Evolutionary conservation across 2,329 filamentous ascomycete genomes (phyloP), one percentile per base, ranked within the genome.

Genomic region (Aspergillus aculeatinus): DNA sequence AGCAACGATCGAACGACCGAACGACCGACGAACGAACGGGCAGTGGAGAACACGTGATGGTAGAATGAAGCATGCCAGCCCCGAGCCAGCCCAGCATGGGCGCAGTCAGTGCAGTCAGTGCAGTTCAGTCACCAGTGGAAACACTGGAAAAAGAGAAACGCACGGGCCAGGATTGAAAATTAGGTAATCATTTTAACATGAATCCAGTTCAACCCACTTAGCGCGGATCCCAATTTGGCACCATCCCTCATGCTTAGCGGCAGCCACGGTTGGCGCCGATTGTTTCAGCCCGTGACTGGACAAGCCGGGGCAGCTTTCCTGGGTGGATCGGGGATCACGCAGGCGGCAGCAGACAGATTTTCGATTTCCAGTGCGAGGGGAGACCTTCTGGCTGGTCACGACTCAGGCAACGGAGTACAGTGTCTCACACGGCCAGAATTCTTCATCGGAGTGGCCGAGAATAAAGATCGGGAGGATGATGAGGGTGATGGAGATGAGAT

Each of bases 41-140:
- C 39, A 44, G 64, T 64, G 64, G 60, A 62, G 65, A 62, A 54
- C 67, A 70, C 67, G 68, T 68, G 67, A 68, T 61, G 59, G 55
- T 16, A 12, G 33, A 35, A 12, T 35, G 33, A 35, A 35, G 14
- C 33, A 16, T 35, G 33, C 11, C 11, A 12, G 33, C 11, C 11
- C 11, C 11, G 33, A 35, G 33, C 33, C 33, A 12, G 33, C 27
- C 27, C 27, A 35, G 33, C 12, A 11, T 35, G 33, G 14, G 33
- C 10, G 11, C 5, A 35, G 33, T 16, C 33, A 19, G 39, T 23
- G 23, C 23, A 23, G 23, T 23, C 23, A 23, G 23, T 23, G 23
- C 23, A 23, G 23, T 23, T n/a, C 23, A 23, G 23, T 23, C 23
- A 23, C 5, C 6, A 42, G 39, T n/a, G 35, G 35, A 39, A 39